Conservation (phyloP, 352 stramenopile species). For the Globisporangium spinosum region DNA sequence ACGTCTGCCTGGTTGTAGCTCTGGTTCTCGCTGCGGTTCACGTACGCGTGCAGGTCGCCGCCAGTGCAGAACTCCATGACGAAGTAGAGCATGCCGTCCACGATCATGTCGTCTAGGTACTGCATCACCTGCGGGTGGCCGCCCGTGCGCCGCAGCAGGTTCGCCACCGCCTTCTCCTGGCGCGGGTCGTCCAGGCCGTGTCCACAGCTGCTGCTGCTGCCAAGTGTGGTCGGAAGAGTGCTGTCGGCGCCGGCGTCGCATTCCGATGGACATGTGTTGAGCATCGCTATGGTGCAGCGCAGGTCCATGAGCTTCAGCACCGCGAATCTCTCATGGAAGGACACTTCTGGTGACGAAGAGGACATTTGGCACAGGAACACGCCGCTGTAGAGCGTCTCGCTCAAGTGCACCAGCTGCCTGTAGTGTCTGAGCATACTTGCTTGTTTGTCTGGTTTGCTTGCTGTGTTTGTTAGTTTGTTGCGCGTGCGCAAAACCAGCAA, state of each 20-base stretch:
- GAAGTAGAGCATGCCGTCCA: slow-evolving; percentile 41
- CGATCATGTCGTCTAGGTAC: slow-evolving; percentile 43
- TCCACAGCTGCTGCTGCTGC: slow-evolving; percentile 14
- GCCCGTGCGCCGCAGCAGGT: slow-evolving; percentile 29
- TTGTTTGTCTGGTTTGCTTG: not conserved
- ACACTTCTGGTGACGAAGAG: not conserved
- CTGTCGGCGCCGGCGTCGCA: slow-evolving; percentile 12
- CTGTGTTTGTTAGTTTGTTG: not conserved
- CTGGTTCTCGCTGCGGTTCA: slow-evolving; percentile 18
- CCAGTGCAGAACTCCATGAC: slow-evolving; percentile 39
- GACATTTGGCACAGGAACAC: slow-evolving; percentile 30
- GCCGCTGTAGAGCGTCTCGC: slow-evolving; percentile 41
- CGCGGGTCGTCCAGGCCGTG: slow-evolving; percentile 29
- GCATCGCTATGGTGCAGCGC: slow-evolving; percentile 4
- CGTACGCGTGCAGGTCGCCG: slow-evolving; percentile 33
- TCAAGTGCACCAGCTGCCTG: slow-evolving; percentile 25
- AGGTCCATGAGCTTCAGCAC: slow-evolving; percentile 7
- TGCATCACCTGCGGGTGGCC: slow-evolving; percentile 45
- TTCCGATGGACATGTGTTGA: not conserved
- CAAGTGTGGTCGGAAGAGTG: not conserved
- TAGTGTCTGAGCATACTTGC: not conserved
- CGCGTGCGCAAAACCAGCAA: too few relatives aligned
- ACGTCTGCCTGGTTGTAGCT: not conserved
- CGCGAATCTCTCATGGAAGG: not conserved
- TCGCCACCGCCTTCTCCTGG: slow-evolving; percentile 37